Evolutionary conservation across 164 flowering plant species (phyloP).

Genomic region (Piper longum): DNA sequence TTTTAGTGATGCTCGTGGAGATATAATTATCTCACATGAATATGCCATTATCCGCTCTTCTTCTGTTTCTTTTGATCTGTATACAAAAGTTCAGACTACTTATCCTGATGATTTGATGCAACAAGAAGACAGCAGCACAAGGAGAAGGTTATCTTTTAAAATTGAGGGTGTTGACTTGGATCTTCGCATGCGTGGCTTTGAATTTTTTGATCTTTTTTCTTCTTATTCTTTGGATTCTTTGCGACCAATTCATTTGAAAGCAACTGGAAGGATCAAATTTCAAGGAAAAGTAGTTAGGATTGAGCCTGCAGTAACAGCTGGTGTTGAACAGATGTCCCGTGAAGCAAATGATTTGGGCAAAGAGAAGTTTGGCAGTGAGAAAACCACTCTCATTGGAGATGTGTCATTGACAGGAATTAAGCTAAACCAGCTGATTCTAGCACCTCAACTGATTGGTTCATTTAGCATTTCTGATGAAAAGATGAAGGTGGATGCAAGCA

Average conservation of each 20-base stretch:
- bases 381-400: slow-evolving; percentile 55
- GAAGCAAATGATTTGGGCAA: slow-evolving; percentile 11
- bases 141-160: slow-evolving; percentile 22
- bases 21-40: slow-evolving; percentile 79
- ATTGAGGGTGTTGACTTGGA: slow-evolving; percentile 90
- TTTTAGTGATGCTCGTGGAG: slow-evolving; percentile 90
- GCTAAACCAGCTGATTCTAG: slow-evolving; percentile 82
- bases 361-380: slow-evolving; percentile 14
- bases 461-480: slow-evolving; percentile 49
- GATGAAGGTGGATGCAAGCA: slow-evolving; percentile 44
- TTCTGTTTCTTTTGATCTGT: slow-evolving; percentile 78
- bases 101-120: slow-evolving; percentile 44
- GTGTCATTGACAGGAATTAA: slow-evolving; percentile 73
- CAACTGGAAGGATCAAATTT: slow-evolving; percentile 90
- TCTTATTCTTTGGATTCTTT: slow-evolving; percentile 76
- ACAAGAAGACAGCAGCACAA: slow-evolving; percentile 18
- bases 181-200: slow-evolving; percentile 91
- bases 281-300: slow-evolving; percentile 56
- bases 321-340: slow-evolving; percentile 12
- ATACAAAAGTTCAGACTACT: slow-evolving; percentile 58
- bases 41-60: slow-evolving; percentile 60
- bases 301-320: not conserved
- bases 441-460: slow-evolving; percentile 78
- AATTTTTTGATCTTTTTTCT: slow-evolving; percentile 67
- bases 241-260: slow-evolving; percentile 77